Base-by-base conservation (phyloP, 768 basidiomycete genomes). In the Phaeotremella fagi region DNA sequence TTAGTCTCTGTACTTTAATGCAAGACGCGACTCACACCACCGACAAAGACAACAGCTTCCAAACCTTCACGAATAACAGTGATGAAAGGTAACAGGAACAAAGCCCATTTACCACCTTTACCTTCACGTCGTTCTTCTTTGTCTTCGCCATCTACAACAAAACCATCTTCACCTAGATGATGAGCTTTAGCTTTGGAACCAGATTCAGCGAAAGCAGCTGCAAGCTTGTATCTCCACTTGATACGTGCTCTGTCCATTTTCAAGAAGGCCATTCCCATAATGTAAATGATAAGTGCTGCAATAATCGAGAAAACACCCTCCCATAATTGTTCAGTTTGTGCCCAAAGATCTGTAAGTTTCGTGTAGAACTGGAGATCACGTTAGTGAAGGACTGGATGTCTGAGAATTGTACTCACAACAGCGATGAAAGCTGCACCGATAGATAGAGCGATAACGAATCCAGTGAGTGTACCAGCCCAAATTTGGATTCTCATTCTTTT, bases 1-100 rank as follows among this genome's bases (percentile, higher is more conserved):
- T 33, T 33, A 7, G 7, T 7, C 31, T 7, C 7, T 7, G 7
- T 7, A 16, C 9, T 33, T 7, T 33, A 33, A 16, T 33, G 7
- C 9, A 33, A 7, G 31, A 42, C 11, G 27, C 25, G 14, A 71
- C 75, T 50, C 41, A 77, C 90, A 46, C 91, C 90, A 3, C 91
- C 88, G 29, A 95, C 90, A 68, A 97, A 95, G 55, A 97, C 79
- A 52, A 95, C 86, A 0, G 87, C 90, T 73, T 97, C 92, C 56
- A 97, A 78, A 60, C 91, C 92, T 79, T 98, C 94, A 57, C 92
- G 84, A 28, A 98, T 78, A 42, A 99, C 89, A 9, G 92, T 94
- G 68, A 98, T 82, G 53, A 94, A 75, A 0, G 94, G 94, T 4
- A 99, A 80, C 26, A 92, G 64, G 78, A 99, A 89, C 42, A 99